Conservation (phyloP, 192 early-diverging fungal species). For the Chytriomyces confervae region DNA sequence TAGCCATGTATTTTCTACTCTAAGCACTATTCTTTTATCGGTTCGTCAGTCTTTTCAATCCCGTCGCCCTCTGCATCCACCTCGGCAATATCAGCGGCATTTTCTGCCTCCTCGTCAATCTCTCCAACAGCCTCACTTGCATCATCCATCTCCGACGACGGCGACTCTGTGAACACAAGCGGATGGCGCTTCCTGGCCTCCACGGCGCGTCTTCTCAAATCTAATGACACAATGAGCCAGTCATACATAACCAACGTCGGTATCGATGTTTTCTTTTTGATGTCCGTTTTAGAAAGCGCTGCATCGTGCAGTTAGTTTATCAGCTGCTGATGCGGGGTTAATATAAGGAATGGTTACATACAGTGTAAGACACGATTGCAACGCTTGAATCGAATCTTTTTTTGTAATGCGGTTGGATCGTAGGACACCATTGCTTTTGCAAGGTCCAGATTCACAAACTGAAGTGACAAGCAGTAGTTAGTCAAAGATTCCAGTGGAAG, state of each 20-base stretch:
- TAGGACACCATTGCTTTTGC: slow-evolving; percentile 57
- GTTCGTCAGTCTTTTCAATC: not conserved
- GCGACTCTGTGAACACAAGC: slow-evolving; percentile 26
- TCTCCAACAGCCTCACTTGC: slow-evolving; percentile 34
- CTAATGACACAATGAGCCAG: slow-evolving; percentile 60
- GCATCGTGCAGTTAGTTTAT: slow-evolving; percentile 31
- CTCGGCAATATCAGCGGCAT: slow-evolving; percentile 38
- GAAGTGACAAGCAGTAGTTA: not conserved
- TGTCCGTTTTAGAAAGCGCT: slow-evolving; percentile 55
- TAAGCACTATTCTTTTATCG: too few species aligned
- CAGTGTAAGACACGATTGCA: slow-evolving; percentile 57
- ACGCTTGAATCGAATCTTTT: slow-evolving; percentile 54
- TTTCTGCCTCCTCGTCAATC: slow-evolving; percentile 22
- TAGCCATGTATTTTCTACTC: too few species aligned
- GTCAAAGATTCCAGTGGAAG: not conserved
- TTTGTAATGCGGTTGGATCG: slow-evolving; percentile 63
- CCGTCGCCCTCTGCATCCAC: slow-evolving; percentile 43
- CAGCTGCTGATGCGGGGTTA: slow-evolving; percentile 15
- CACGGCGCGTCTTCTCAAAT: slow-evolving; percentile 51
- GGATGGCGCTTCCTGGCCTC: slow-evolving; percentile 47
- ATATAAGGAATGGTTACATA: slow-evolving; percentile 36
- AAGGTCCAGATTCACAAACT: slow-evolving; percentile 58
- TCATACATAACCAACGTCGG: slow-evolving; percentile 61
- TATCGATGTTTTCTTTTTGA: slow-evolving; percentile 53
- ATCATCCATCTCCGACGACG: slow-evolving; percentile 2